Conservation (phyloP, 495 filamentous ascomycete genomes). For the Cercophora newfieldiana region DNA sequence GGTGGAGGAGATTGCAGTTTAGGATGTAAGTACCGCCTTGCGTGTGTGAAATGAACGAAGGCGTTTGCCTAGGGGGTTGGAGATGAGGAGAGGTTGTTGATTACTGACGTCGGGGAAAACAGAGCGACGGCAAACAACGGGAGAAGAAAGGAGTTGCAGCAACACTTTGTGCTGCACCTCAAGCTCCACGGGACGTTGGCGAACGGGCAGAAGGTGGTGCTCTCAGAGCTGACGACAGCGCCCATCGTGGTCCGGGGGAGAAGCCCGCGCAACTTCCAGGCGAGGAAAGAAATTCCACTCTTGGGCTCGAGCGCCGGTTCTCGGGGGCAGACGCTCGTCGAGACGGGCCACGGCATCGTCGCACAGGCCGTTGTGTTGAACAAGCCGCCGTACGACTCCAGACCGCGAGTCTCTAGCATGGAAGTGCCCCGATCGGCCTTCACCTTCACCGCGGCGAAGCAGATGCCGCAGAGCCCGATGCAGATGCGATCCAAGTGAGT, state of each 20-base stretch:
- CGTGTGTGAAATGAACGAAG: too few relatives aligned
- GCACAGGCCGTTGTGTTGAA: slow-evolving; percentile 48
- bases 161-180: slow-evolving; percentile 76
- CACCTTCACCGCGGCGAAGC: slow-evolving; percentile 53
- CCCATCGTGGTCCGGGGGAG: slow-evolving; percentile 77
- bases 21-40: slow-evolving; percentile 57
- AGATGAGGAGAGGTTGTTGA: not conserved
- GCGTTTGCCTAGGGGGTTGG: not conserved
- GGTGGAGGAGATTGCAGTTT: slow-evolving; percentile 89
- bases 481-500: slow-evolving; percentile 55
- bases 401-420: slow-evolving; percentile 45
- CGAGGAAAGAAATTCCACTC: slow-evolving; percentile 72
- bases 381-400: slow-evolving; percentile 50
- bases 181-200: slow-evolving; percentile 71
- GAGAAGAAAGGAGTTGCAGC: slow-evolving; percentile 75
- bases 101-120: not conserved
- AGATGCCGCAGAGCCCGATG: slow-evolving; percentile 53
- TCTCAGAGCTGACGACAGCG: slow-evolving; percentile 71
- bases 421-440: slow-evolving; percentile 54
- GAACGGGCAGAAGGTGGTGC: slow-evolving; percentile 64
- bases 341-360: slow-evolving; percentile 49
- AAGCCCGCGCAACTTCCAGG: slow-evolving; percentile 78
- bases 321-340: slow-evolving; percentile 54
- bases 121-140: slow-evolving; percentile 68
- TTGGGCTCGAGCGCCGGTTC: slow-evolving; percentile 69